Percentiles rank a stretch among this genome's conserved stretches.
Evolutionary conservation across 2,329 filamentous ascomycete species (phyloP).

Genomic region (Pyrenophora teres): DNA sequence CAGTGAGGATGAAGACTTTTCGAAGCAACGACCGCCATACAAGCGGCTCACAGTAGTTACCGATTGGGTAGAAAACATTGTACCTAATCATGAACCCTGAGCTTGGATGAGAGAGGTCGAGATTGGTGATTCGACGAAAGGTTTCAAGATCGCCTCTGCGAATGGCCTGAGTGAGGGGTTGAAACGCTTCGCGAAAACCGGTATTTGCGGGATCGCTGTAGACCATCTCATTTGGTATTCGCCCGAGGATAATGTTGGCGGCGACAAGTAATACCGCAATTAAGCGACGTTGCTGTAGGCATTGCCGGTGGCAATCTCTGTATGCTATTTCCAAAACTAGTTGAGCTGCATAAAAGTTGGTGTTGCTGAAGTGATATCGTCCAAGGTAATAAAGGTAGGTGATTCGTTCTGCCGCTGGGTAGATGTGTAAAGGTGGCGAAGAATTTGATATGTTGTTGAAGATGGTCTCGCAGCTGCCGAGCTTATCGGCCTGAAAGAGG

Average conservation of each 20-base stretch:
- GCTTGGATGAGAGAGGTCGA: slow-evolving; percentile 30
- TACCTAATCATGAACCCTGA: slow-evolving; percentile 73
- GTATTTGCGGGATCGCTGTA: slow-evolving; percentile 72
- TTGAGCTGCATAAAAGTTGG: slow-evolving; percentile 78
- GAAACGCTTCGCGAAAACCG: slow-evolving; percentile 68
- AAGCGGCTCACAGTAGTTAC: slow-evolving; percentile 76
- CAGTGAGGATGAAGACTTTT: slow-evolving; percentile 77
- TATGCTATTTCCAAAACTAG: slow-evolving; percentile 80
- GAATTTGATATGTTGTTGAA: slow-evolving; percentile 86
- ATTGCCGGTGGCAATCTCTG: slow-evolving; percentile 64
- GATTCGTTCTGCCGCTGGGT: slow-evolving; percentile 83
- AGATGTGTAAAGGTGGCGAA: slow-evolving; percentile 78
- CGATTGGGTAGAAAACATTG: slow-evolving; percentile 75
- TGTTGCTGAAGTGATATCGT: slow-evolving; percentile 84
- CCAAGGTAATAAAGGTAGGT: slow-evolving; percentile 95
- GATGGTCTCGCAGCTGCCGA: slow-evolving; percentile 81
- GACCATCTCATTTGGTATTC: slow-evolving; percentile 72
- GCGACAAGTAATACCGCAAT: slow-evolving; percentile 86
- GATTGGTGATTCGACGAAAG: slow-evolving; percentile 71
- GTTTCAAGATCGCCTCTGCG: slow-evolving; percentile 72
- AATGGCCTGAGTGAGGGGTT: slow-evolving; percentile 74
- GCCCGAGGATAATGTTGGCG: slow-evolving; percentile 80
- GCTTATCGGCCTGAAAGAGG: slow-evolving; percentile 84
- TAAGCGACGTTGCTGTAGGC: slow-evolving; percentile 70
- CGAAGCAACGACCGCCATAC: slow-evolving; percentile 84